phyloP scores from a whole-genome alignment of 2,329 filamentous ascomycete species.

The Aureobasidium pullulans region DNA sequence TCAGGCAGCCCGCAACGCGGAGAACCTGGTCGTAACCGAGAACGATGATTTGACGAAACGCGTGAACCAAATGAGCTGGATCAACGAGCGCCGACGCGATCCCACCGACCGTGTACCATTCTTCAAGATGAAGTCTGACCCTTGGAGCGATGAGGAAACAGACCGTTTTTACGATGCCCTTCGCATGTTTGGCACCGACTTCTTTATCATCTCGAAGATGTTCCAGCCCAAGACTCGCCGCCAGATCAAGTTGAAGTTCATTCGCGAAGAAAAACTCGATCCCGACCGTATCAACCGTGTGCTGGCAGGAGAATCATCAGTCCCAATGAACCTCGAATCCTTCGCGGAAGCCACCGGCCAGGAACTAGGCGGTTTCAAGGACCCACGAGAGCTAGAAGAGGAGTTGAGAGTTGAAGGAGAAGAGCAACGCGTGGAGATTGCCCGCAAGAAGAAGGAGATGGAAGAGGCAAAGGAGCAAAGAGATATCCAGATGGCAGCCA shows the following conservation, averaged over 20 bases:
- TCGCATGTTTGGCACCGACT: conserved; percentile 73
- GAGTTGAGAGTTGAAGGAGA: conserved; percentile 26
- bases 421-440: conserved; percentile 27
- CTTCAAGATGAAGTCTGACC: conserved; percentile 46
- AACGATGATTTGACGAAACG: conserved; percentile 71
- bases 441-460: conserved; percentile 28
- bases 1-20: conserved; percentile 47
- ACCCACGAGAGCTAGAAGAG: conserved; percentile 29
- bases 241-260: conserved; percentile 76
- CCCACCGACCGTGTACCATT: conserved; percentile 37
- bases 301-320: conserved; percentile 40
- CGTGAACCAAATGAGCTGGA: conserved; percentile 62
- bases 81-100: conserved; percentile 51
- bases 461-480: conserved; percentile 27
- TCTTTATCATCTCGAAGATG: conserved; percentile 69
- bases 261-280: conserved; percentile 64
- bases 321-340: conserved; percentile 33
- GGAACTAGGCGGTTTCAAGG: conserved; percentile 31
- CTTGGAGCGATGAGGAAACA: conserved; percentile 65
- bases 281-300: conserved; percentile 57
- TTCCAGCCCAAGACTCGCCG: conserved; percentile 65
- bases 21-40: conserved; percentile 42
- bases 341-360: conserved; percentile 33
- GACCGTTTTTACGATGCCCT: conserved; percentile 70
- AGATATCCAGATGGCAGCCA: conserved; percentile 26